Evolutionary conservation across 2,329 filamentous ascomycete species (phyloP).

Genomic region (Knufia petricola): DNA sequence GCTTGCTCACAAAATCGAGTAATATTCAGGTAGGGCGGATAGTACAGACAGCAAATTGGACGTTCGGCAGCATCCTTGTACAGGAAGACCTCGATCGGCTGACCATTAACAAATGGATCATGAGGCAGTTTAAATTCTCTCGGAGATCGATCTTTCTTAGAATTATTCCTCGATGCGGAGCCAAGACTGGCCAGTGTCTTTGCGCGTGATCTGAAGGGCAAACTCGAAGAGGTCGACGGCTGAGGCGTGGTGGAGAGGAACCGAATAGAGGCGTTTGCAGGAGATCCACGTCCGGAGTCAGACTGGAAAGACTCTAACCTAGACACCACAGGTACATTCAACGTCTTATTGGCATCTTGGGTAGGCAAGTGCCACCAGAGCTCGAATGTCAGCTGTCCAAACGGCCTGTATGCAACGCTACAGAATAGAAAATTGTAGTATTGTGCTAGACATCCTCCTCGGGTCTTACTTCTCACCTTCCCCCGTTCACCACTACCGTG

Average conservation of each 20-base stretch:
- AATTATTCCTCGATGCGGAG: constrained; percentile 63
- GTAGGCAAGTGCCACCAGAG: too few species aligned
- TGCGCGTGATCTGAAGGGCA: constrained; percentile 65
- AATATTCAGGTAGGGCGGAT: constrained; percentile 86
- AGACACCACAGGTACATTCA: constrained; percentile 70
- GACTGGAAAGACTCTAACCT: constrained; percentile 72
- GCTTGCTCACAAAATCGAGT: constrained; percentile 92
- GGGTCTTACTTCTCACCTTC: too few species aligned
- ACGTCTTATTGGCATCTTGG: constrained; percentile 42
- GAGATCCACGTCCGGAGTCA: constrained; percentile 52
- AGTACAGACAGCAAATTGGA: constrained; percentile 93
- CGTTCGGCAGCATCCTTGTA: constrained; percentile 89
- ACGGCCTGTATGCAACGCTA: too few species aligned
- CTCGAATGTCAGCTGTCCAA: too few species aligned
- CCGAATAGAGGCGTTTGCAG: constrained; percentile 53
- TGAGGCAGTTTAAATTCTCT: constrained; percentile 70
- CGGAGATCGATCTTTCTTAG: constrained; percentile 60
- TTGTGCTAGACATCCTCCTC: too few species aligned
- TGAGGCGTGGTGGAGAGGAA: constrained; percentile 49
- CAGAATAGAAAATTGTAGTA: too few species aligned
- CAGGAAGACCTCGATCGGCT: constrained; percentile 80
- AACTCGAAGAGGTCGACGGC: constrained; percentile 36
- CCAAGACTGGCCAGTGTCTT: constrained; percentile 81
- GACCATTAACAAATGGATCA: constrained; percentile 88
- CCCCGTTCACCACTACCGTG: too few species aligned